Base-by-base conservation (phyloP, 2,329 filamentous ascomycete genomes). In the Fusarium agapanthi region DNA sequence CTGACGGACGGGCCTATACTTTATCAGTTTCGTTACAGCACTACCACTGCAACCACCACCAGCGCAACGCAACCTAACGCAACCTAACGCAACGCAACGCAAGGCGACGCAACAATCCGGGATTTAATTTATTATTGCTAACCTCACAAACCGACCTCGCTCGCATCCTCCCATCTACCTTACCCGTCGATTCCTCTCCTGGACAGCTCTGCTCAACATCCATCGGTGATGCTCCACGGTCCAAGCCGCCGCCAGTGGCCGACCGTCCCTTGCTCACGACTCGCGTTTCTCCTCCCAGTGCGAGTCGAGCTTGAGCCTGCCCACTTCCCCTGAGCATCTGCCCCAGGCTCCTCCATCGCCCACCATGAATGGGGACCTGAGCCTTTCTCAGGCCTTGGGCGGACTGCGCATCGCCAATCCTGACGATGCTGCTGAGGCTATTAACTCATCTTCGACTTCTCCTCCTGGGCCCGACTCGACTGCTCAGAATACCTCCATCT, bases 361-460 rank as follows among this genome's bases (percentile, higher is more conserved):
- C 78, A 87, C 80, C 82, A 98, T 98, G 95, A 94, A 95, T 85
- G 94, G 93, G 83, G 95, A 97, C 86, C 86, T 97, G 81, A 97
- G 93, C 84, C 90, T 98, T 75, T 96, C 95, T 80, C 93, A 95
- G 85, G 94, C 94, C 79, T 88, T 98, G 79, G 96, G 96, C 79
- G 95, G 95, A 79, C 87, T 99, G 83, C 94, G 95, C 82, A 98
- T 99, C 82, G 95, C 96, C 78, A 99, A 98, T 83, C 95, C 95
- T 61, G 95, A 98, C 84, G 91, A 96, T 84, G 88, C 89, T 73
- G 82, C 79, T 79, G 82, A 83, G 59, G 72, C 80, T 71, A 79
- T 77, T 71, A 72, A 76, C 63, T 59, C 73, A 62, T 68, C 68
- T 43, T 56, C 67, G 57, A 66, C 78, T 57, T 76, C 76, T 58